Evolutionary conservation across 495 filamentous ascomycete species (phyloP), one percentile per base, ranked within the genome.

Genomic region (Penicillium cosmopolitanum): DNA sequence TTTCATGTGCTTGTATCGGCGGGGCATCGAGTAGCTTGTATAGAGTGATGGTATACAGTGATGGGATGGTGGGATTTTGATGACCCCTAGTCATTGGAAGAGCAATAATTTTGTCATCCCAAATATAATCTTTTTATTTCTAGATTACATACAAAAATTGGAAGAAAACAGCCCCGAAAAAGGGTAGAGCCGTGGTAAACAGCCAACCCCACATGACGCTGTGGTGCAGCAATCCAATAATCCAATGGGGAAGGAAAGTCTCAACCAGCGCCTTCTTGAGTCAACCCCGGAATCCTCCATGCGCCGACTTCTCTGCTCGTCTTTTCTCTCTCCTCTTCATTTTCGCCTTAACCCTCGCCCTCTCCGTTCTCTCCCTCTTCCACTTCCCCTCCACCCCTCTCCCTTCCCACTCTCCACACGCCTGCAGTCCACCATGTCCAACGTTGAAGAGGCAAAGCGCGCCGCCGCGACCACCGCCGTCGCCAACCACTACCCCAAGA

Each of bases 391-490:
- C 60, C 57, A 16, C 40, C 57, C 25, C 28, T 52, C 56, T 19
- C 40, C 54, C 56, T 38, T 51, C 25, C 43, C 36, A 12, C 25
- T 23, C 28, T 42, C 54, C 53, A 21, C 52, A 50, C 69, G 66
- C 52, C 57, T 57, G 43, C 69, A 70, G 51, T 69, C 70, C 62
- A 76, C 70, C 47, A 80, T 79, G 77, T 35, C 69, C 36, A 66
- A 62, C 53, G 70, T 97, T 69, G 96, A 98, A 78, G 77, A 78
- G 12, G 89, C 95, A 54, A 98, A 98, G 79, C 86, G 87, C 53
- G 83, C 84, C 15, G 95, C 95, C 65, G 94, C 93, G 50, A 85
- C 79, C 72, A 84, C 87, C 57, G 96, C 95, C 54, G 93, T 98
- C 18, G 76, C 82, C 11, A 92, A 95, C 58, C 85, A 98, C 80